phyloP scores from a whole-genome alignment of 805 yeast genomes.

The Pichia heedii region DNA sequence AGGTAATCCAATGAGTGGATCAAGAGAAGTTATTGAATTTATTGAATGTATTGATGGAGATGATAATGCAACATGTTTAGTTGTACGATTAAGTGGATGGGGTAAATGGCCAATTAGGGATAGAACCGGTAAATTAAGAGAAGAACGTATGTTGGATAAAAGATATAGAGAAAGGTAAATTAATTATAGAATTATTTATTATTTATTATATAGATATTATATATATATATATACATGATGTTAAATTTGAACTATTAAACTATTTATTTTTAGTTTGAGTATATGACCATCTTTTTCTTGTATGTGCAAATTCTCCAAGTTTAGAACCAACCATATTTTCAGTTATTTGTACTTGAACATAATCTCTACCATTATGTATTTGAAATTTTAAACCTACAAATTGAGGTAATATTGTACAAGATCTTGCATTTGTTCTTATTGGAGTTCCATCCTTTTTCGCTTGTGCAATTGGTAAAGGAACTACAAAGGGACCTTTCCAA shows the following conservation, averaged over 20 bases:
- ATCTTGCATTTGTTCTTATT: conserved; percentile 90
- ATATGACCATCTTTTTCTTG: conserved; percentile 80
- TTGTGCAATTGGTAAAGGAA: conserved; percentile 85
- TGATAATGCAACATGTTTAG: conserved; percentile 91
- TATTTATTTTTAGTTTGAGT: conserved; percentile 63
- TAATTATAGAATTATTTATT: not conserved
- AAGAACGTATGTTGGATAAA: conserved; percentile 38
- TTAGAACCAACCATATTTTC: conserved; percentile 97
- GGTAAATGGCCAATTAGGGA: conserved; percentile 84
- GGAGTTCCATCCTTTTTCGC: conserved; percentile 78
- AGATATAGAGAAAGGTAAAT: not conserved
- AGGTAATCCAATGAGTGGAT: conserved; percentile 80
- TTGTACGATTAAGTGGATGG: conserved; percentile 81
- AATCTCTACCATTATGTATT: conserved; percentile 93
- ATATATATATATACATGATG: conserved; percentile 9
- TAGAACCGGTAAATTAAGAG: conserved; percentile 75
- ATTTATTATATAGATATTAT: not conserved
- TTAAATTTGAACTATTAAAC: too few species aligned
- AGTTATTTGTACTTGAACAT: conserved; percentile 74
- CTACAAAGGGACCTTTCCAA: conserved; percentile 84
- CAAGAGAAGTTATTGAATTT: conserved; percentile 76
- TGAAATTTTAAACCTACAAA: conserved; percentile 93
- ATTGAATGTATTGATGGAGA: conserved; percentile 84
- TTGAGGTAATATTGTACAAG: conserved; percentile 91
- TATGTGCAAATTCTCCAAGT: conserved; percentile 91